Evolutionary conservation across 2,329 filamentous ascomycete species (phyloP).

Genomic region (Cercospora zeae-maydis): DNA sequence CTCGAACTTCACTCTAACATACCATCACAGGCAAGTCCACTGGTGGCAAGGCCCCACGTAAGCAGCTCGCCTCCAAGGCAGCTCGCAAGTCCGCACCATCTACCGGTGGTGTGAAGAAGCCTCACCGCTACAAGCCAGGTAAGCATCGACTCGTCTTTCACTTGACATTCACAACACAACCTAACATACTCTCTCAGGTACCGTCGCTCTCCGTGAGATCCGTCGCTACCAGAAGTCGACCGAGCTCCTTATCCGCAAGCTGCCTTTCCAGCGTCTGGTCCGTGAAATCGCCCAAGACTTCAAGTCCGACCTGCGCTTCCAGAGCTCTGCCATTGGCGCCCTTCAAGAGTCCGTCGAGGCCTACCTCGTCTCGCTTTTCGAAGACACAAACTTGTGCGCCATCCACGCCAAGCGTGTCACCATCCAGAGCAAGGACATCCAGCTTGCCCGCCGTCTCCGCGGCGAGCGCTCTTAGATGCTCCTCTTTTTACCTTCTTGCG

Average conservation of each 20-base stretch:
- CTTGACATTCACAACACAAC: slow-evolving; percentile 18
- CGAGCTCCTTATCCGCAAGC: slow-evolving; percentile 76
- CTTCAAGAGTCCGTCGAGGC: slow-evolving; percentile 95
- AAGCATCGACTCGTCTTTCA: slow-evolving; percentile 22
- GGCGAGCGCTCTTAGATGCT: slow-evolving; percentile 51
- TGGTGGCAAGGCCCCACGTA: slow-evolving; percentile 71
- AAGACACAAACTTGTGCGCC: slow-evolving; percentile 92
- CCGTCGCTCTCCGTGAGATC: slow-evolving; percentile 86
- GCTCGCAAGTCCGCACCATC: slow-evolving; percentile 97
- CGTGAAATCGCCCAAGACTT: slow-evolving; percentile 67
- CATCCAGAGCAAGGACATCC: slow-evolving; percentile 90
- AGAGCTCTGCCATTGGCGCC: slow-evolving; percentile 89
- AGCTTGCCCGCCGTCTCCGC: slow-evolving; percentile 66
- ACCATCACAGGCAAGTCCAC: slow-evolving; percentile 63
- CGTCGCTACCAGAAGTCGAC: slow-evolving; percentile 84
- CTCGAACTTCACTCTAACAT: slow-evolving; percentile 34
- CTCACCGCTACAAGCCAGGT: slow-evolving; percentile 54
- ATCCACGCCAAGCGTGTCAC: slow-evolving; percentile 96
- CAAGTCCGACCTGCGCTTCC: slow-evolving; percentile 80
- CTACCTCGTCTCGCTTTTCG: slow-evolving; percentile 93
- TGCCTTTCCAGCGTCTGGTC: slow-evolving; percentile 75
- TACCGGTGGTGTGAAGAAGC: slow-evolving; percentile 68
- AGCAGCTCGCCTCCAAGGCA: slow-evolving; percentile 99
- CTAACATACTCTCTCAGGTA: slow-evolving; percentile 53
- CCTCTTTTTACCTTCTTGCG: slow-evolving; percentile 23